These are phyloP conservation scores for Komagataella pastoris DNA, from an alignment of 805 yeast genomes.

Conservation along the genomic window DNA sequence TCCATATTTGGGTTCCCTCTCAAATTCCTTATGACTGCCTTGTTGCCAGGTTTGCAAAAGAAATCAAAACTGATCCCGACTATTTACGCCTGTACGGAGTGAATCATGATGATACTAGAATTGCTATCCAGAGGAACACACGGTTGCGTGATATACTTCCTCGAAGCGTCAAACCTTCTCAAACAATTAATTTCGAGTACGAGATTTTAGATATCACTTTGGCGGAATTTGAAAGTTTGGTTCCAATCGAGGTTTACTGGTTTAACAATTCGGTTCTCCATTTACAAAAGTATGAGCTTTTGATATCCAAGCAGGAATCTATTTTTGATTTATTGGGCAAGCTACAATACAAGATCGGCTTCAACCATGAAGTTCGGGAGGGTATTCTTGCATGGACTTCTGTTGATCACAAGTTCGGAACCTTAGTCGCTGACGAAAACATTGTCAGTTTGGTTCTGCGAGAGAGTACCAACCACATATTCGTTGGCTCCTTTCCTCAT, in stretches of 20 bases:
- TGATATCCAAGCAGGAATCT: conserved; percentile 50
- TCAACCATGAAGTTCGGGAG: conserved; percentile 31
- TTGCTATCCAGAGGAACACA: conserved; percentile 29
- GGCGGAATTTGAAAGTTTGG: conserved; percentile 66
- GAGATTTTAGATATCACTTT: conserved; percentile 68
- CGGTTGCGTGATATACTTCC: conserved; percentile 20
- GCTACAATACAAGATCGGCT: conserved; percentile 38
- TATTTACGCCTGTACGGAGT: conserved; percentile 56
- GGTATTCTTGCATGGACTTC: conserved; percentile 48
- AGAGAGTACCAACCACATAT: conserved; percentile 15
- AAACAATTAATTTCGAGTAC: conserved; percentile 40
- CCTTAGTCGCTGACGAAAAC: conserved; percentile 18
- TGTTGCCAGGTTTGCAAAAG: conserved; percentile 44
- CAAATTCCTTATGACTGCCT: conserved; percentile 44
- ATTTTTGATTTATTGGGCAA: conserved; percentile 41
- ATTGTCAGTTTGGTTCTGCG: conserved; percentile 25
- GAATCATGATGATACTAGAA: conserved; percentile 40
- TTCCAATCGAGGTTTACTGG: conserved; percentile 55
- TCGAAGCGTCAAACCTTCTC: conserved; percentile 28
- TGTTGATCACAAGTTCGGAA: conserved; percentile 14
- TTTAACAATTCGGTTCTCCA: conserved; percentile 59
- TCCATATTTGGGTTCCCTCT: conserved; percentile 61
- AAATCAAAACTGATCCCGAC: conserved; percentile 40
- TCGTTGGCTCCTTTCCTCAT: conserved; percentile 33
- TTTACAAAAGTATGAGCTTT: conserved; percentile 53